These are phyloP conservation scores for Russula virescens DNA, from an alignment of 768 basidiomycete species.

Conservation along the genomic window DNA sequence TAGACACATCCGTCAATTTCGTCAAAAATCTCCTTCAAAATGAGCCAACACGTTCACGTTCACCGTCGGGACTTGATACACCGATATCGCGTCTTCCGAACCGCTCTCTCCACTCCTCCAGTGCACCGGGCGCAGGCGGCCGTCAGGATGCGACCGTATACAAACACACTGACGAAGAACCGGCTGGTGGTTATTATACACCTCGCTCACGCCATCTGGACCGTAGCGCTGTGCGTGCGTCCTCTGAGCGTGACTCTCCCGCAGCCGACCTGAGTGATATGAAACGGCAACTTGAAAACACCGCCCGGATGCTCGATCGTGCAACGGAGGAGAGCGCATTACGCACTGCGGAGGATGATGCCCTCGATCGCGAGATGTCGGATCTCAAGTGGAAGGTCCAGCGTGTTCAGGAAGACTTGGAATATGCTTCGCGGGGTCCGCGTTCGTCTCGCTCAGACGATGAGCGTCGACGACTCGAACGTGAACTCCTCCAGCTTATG, in stretches of 20 bases:
- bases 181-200: conserved; percentile 66
- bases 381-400: conserved; percentile 81
- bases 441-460: conserved; percentile 71
- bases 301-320: conserved; percentile 75
- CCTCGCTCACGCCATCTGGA: conserved; percentile 80
- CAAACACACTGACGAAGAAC: conserved; percentile 63
- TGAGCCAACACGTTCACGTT: conserved; percentile 65
- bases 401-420: conserved; percentile 86
- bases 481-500: conserved; percentile 78
- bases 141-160: conserved; percentile 90
- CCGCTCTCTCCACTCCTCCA: conserved; percentile 60
- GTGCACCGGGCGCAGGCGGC: conserved; percentile 48
- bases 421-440: conserved; percentile 75
- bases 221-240: conserved; percentile 70
- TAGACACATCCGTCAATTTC: conserved; percentile 84
- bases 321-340: conserved; percentile 55
- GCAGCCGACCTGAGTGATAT: conserved; percentile 75
- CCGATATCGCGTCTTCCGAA: conserved; percentile 60
- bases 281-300: conserved; percentile 74
- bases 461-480: conserved; percentile 78
- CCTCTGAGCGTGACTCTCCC: conserved; percentile 57
- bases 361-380: conserved; percentile 82
- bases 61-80: conserved; percentile 46
- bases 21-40: conserved; percentile 83
- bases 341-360: conserved; percentile 78